Percentiles rank a stretch among this genome's conserved stretches.
Evolutionary conservation across 192 early-diverging fungal genomes (phyloP).

Genomic region (Backusella sp.): DNA sequence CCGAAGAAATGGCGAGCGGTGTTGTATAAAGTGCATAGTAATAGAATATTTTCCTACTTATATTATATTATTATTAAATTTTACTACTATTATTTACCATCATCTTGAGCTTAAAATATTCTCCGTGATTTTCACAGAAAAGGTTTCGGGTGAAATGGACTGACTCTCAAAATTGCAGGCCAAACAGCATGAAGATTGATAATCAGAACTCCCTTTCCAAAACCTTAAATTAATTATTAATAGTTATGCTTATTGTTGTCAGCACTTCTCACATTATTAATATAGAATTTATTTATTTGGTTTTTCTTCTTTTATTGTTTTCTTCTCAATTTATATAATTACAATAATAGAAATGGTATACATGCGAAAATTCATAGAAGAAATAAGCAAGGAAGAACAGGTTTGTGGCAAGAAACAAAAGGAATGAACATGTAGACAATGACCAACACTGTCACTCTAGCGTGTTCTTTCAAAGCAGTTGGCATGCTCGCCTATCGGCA

Average conservation of each 20-base stretch:
- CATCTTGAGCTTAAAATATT: not conserved
- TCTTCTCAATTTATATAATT: too few species aligned
- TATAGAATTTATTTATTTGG: not conserved
- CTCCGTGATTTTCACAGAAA: too few species aligned
- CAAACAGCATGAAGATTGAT: not conserved
- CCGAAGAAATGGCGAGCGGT: slow-evolving; percentile 2
- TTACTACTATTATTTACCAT: not conserved
- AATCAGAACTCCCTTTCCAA: not conserved
- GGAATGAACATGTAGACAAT: not conserved
- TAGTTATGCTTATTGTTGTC: not conserved
- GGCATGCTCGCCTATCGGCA: not conserved
- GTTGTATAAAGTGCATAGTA: not conserved
- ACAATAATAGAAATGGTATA: not conserved
- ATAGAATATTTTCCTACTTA: not conserved
- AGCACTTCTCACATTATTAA: not conserved
- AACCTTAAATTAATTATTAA: not conserved
- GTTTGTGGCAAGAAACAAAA: not conserved
- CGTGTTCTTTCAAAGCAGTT: not conserved
- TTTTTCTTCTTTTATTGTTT: not conserved
- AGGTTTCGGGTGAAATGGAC: not conserved
- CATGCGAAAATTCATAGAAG: not conserved
- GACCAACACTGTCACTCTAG: not conserved
- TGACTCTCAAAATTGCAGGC: not conserved
- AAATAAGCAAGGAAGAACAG: not conserved
- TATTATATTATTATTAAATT: not conserved